A percentile compares a stretch with the other conserved stretches of the same genome.
Conservation (phyloP, 1,284 basidiomycete species). For the Neolentinus lepideus region DNA sequence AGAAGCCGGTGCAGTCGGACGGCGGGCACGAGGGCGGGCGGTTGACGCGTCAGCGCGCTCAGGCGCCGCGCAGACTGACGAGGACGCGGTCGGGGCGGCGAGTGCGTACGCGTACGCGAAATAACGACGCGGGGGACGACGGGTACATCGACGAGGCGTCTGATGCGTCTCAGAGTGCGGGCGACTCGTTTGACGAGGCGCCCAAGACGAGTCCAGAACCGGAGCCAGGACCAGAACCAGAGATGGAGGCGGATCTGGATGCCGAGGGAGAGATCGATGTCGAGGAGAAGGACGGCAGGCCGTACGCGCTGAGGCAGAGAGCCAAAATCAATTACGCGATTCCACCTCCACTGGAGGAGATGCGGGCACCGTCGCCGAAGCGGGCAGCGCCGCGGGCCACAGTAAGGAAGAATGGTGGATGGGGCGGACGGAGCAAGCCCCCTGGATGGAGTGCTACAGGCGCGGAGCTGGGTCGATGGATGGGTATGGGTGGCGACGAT, state of each 20-base stretch:
- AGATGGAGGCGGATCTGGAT: constrained; percentile 33
- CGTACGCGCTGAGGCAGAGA: constrained; percentile 59
- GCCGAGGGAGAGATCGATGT: constrained; percentile 35
- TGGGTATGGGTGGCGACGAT: constrained; percentile 66
- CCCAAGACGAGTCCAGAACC: constrained; percentile 39
- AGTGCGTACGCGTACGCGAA: constrained; percentile 15
- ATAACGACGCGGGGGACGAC: constrained; percentile 38
- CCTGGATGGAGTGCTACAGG: constrained; percentile 74
- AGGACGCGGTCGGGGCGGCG: constrained; percentile 9
- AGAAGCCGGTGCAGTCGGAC: constrained; percentile 20
- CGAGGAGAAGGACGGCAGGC: constrained; percentile 30
- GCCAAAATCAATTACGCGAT: constrained; percentile 70
- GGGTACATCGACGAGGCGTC: constrained; percentile 44
- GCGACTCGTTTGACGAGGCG: constrained; percentile 50
- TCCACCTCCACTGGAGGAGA: constrained; percentile 66
- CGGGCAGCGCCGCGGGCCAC: constrained; percentile 20
- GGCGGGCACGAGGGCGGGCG: constrained; percentile 10
- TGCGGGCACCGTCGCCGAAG: constrained; percentile 39
- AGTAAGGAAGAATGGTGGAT: constrained; percentile 23
- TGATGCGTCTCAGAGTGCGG: constrained; percentile 46
- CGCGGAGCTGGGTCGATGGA: constrained; percentile 66
- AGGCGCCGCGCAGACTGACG: constrained; percentile 15
- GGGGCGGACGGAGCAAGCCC: constrained; percentile 32
- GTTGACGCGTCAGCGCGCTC: constrained; percentile 13
- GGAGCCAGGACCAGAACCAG: constrained; percentile 31